Evolutionary conservation across 305 asterid genomes (phyloP), one percentile per base, ranked within the genome.

Genomic region (Fraxinus dipetala): DNA sequence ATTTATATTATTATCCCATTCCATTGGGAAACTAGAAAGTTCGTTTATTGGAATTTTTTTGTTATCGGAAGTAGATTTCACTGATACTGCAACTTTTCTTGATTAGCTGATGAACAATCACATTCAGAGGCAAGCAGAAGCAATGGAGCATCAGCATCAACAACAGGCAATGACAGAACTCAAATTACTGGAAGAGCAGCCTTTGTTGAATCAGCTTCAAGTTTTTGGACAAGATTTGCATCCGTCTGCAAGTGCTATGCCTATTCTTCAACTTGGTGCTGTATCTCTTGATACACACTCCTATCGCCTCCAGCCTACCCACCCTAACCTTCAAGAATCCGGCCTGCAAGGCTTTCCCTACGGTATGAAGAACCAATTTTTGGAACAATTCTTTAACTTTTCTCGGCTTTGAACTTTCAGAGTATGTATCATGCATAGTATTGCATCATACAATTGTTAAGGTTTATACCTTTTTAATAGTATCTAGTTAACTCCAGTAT

Each of bases 301-400:
- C 0, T 90, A 84, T 45, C 93, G 87, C 67, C 91, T 91, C 67
- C 95, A 91, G 81, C 92, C 95, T 0, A 84, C 90, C 56, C 96
- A 94, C 56, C 96, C 98, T 22, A 91, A 92, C 77, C 93, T 92
- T 83, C 97, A 91, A 83, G 90, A 89, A 16, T 75, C 86, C 31
- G 73, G 74, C 30, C 48, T 79, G 9, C 70, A 79, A 73, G 36
- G 81, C 63, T 40, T 51, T 13, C 72, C 7, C 78, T 70, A 77
- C 2, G 87, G 87, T 86, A 86, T 1, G 14, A 31, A 6, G 13
- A 72, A 72, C 24, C 45, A 0, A 1, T 5, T 30, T 30, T 69
- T 28, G 1, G 69, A 5, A 59, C 31, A 59, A 59, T 59, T 20
- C 26, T 18, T 51, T 18, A 18, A 56, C 13, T 18, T 18, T 20